phyloP scores from a whole-genome alignment of 2,329 filamentous ascomycete species.

The Alternaria conjuncta region DNA sequence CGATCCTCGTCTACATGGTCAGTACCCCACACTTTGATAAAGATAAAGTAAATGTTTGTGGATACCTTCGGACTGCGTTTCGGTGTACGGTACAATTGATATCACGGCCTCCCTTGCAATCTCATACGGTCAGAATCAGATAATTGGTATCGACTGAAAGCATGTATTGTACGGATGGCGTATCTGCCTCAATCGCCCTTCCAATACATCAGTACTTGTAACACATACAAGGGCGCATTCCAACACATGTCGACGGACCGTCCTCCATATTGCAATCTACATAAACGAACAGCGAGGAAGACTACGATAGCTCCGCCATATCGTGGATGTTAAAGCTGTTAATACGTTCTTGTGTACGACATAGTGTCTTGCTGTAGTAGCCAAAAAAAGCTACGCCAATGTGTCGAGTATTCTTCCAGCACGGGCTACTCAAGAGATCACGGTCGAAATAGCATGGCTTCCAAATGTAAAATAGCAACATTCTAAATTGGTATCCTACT shows the following conservation, averaged over 20 bases:
- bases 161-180: background rate
- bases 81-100: background rate
- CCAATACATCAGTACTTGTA: background rate
- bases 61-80: background rate
- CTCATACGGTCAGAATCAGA: background rate
- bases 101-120: background rate
- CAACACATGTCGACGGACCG: too few relatives aligned
- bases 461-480: background rate
- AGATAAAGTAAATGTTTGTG: background rate
- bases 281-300: too few relatives aligned
- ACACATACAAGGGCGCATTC: too few relatives aligned
- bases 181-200: background rate
- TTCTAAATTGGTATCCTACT: constrained; percentile 15
- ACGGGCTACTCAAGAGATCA: background rate
- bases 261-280: too few relatives aligned
- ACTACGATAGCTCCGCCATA: too few relatives aligned
- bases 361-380: too few relatives aligned
- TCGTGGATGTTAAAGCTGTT: too few relatives aligned
- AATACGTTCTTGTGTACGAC: too few relatives aligned
- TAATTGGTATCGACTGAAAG: background rate
- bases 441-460: too few relatives aligned
- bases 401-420: background rate
- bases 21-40: constrained; percentile 3
- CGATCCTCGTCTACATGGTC: background rate
- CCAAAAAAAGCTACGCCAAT: too few relatives aligned